Evolutionary conservation across 2,329 filamentous ascomycete species (phyloP), one percentile per base, ranked within the genome.

Genomic region (Apiospora phragmitis): DNA sequence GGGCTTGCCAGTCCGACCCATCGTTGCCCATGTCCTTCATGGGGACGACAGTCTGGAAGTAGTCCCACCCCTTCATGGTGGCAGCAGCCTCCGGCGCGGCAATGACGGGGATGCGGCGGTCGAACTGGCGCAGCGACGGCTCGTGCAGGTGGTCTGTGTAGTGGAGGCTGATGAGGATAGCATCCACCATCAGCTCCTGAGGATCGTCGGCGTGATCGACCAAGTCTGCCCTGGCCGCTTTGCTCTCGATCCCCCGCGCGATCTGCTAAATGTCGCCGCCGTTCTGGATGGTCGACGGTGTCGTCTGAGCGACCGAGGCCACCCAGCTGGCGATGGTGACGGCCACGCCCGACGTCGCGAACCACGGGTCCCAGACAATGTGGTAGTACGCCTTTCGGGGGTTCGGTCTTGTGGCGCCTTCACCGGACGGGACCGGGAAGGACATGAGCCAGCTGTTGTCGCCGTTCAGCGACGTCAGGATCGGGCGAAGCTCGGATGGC

Each of bases 371-470:
- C 18, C 76, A 75, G 14, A 78, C 77, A 7, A 81, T 68, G 51
- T 81, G 80, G 67, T 76, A 80, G 71, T 76, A 81, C 1, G 69
- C 72, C 65, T 76, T 77, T 14, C 74, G 73, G 3, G 79, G 79
- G 7, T 76, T 76, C 2, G 79, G 79, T 0, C 2, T 18, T 11
- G 29, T n/a, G 29, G 18, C 7, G 0, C 3, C 8, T 29, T 32
- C 18, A 26, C 8, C 5, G 4, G 16, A 2, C 14, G 55, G 55
- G 1, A 35, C 18, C 7, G 55, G 55, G 49, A 81, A 76, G 8
- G 79, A 80, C 42, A 81, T 70, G 2, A 81, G 71, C 80, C 80
- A 81, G 42, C 78, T 78, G 21, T 78, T 78, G 65, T 81, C 80
- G 6, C 79, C 79, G 68, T 81, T 81, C 8, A 81, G 71, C 9